Base-by-base conservation (phyloP, 1,284 basidiomycete species). In the Cutaneotrichosporon cutaneum region DNA sequence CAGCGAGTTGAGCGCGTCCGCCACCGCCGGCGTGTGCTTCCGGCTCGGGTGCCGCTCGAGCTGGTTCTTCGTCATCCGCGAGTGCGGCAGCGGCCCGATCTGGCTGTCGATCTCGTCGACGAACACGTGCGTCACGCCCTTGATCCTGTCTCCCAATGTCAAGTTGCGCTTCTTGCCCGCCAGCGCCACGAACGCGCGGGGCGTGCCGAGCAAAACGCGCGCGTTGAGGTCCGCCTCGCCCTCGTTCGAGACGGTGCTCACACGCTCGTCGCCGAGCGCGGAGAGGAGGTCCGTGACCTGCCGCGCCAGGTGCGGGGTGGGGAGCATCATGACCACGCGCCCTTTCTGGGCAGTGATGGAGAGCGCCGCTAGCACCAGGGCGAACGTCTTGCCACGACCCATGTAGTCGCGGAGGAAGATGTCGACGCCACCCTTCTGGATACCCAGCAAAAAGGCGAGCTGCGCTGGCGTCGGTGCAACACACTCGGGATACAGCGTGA, bases 91-190 rank as follows among this genome's bases (percentile, higher is more conserved):
- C 0, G 68, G 51, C 11, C 68, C 69, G 22, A 73, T 42, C 61
- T 72, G 63, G 1, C 67, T 62, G 27, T 75, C 74, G 2, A 72
- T 68, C 59, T 75, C 74, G 58, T 75, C 74, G 32, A 75, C 36
- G 58, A 74, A 62, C 39, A 74, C 64, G 51, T 68, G 62, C 10
- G 60, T 63, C 22, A 70, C 52, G 14, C 24, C 51, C 4, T 26
- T 22, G 7, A 54, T 6, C 24, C 52, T 35, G 13, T 54, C 33
- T n/a, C 33, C 52, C 21, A 54, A 22, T 6, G 52, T 39, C 52
- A 54, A 39, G 35, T 54, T 54, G 35, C 52, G 52, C 18, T 54
- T 53, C 10, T 48, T 26, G 22, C 18, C 36, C 16, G 26, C 18
- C 0, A 51, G 22, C 8, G 35, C 36, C 4, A 60, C 44, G 9